Evolutionary conservation across 129 eudicot species (phyloP).

Genomic region (Saussurea involucrata): DNA sequence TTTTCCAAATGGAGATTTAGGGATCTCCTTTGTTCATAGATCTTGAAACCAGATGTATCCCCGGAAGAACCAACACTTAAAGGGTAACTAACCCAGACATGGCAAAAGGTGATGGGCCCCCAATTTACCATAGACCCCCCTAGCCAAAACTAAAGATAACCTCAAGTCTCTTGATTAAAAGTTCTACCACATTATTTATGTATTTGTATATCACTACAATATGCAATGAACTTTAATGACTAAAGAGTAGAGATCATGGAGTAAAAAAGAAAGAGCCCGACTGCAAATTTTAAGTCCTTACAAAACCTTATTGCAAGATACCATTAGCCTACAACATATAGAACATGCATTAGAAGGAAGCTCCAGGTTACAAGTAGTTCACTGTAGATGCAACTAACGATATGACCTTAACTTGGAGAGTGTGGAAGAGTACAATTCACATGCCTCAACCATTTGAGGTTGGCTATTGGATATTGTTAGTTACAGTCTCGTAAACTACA

Average conservation of each 20-base stretch:
- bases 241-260: neutral
- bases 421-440: neutral
- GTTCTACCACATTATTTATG: neutral
- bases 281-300: neutral
- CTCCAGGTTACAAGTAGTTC: neutral
- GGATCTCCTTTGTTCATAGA: too few species aligned
- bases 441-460: neutral
- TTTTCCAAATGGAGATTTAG: too few species aligned
- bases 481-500: neutral
- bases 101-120: neutral
- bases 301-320: neutral
- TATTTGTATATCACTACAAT: neutral
- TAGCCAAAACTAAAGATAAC: neutral
- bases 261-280: neutral
- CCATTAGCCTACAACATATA: neutral
- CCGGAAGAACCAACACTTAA: too few species aligned
- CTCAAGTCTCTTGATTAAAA: neutral
- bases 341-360: neutral
- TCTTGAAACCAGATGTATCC: too few species aligned
- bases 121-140: neutral
- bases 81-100: neutral
- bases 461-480: neutral
- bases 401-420: neutral
- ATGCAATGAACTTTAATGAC: neutral
- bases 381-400: neutral